Evolutionary conservation across 805 yeast genomes (phyloP), one percentile per base, ranked within the genome.

Genomic region (Zygoascus ofunaensis): DNA sequence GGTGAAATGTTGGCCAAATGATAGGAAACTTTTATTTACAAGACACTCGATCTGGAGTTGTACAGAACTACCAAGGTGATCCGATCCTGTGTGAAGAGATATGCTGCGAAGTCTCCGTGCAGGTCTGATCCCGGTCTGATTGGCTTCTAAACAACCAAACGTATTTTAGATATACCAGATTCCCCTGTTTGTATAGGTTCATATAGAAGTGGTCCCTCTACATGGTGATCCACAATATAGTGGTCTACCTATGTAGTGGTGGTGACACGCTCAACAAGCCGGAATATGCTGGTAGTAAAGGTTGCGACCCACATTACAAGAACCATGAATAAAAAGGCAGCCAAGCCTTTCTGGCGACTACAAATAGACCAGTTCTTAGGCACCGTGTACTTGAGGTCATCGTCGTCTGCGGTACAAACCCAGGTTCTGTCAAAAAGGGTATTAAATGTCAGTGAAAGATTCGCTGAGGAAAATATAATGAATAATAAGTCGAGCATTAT

Each of bases 401-500:
- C 45, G 69, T 69, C 34, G 52, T 24, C 36, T 4, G 22, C 36
- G 17, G 33, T 17, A 55, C 90, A 89, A 5, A 85, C 90, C 96
- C 97, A 90, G 54, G 78, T 72, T 36, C 71, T 70, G 58, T 87
- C 96, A 58, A 69, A 83, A 42, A 89, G 66, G 0, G 95, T 80
- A 59, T 87, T 82, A 66, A 87, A 87, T 2, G 96, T 77, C 32
- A 90, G 69, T 3, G 97, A 79, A 44, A 90, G 63, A 59, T 87
- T 89, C 1, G 97, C 96, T 37, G 94, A 76, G 14, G 87, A 79
- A 57, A 89, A 85, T 19, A 90, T 87, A 50, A 92, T 86, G 62
- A 92, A 87, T 26, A 90, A 64, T 35, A 90, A 68, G 60, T 92
- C 98, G 53, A 87, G 68, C 69, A 87, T 68, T 48, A 90, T 72